Base-by-base conservation (phyloP, 768 basidiomycete species). In the Lyophyllum atratum region DNA sequence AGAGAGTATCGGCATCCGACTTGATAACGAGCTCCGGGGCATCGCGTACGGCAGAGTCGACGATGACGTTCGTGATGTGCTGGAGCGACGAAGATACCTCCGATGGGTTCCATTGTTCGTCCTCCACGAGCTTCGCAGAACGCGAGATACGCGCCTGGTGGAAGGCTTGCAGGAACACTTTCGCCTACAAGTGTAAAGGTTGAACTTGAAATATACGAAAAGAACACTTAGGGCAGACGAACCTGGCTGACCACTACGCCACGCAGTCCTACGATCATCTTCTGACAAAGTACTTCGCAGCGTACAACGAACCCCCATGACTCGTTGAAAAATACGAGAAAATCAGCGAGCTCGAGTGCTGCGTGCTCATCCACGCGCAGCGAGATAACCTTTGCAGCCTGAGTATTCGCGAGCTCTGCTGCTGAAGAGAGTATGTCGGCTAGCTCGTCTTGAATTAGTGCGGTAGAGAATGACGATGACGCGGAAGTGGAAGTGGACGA, bases 211-310 rank as follows among this genome's bases (percentile, higher is more conserved):
- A 10, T n/a, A n/a, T n/a, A n/a, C n/a, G n/a, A n/a, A n/a, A n/a
- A n/a, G 24, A 40, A 40, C 19, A 26, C 4, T n/a, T 45, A 48
- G 50, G 49, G 24, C 22, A 17, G 8, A 67, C 73, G 40, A 15
- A 90, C 90, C 80, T 96, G 95, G 52, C 85, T 80, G 43, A 95
- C 86, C 49, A 94, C 83, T 2, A 85, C 90, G 4, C 95, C 95
- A 56, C 97, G 78, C 29, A 98, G 76, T 6, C 93, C 90, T 54
- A 98, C 92, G 56, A 98, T 95, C 93, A 98, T 98, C 62, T 89
- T 79, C 52, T 86, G 81, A 60, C 90, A 92, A 26, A 97, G 77
- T 26, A 87, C 83, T 69, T 99, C 96, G 66, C 92, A 93, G 61
- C 80, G 80, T 24, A 97, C 82, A 9, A 98, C 93, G 63, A 98